Evolutionary conservation across 306 rosid species (phyloP), one percentile per base, ranked within the genome.

Genomic region (Prunus salicina): DNA sequence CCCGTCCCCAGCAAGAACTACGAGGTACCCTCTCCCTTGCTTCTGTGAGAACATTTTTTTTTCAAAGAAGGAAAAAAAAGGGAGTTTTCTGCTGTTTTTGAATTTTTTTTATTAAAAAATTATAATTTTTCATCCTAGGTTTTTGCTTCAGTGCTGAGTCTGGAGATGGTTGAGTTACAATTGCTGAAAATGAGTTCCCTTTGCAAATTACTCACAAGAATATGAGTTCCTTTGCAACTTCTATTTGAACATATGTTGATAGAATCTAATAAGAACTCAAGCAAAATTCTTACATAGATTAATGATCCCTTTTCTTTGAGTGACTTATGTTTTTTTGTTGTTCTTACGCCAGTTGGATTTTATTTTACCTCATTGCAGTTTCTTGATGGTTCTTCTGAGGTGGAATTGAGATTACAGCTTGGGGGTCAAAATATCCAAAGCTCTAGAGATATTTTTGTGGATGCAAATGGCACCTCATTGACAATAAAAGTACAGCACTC

Each of bases 371-470:
- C 60, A 22, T 47, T 24, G 92, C 96, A 95, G 97, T 95, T 95
- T 77, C 76, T 88, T 69, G 96, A 95, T 84, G 73, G 80, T 71
- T 78, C 92, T 86, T 87, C 96, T 34, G 97, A 95, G 85, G 87
- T 92, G 83, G 98, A 95, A 81, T 67, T 95, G 81, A 89, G 93
- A 76, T 82, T 90, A 47, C 76, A 88, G 7, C 77, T 92, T 16
- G 83, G 79, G 71, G 87, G 75, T 18, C 61, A 66, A 34, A 86
- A 83, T 73, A 47, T 90, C 66, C 80, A 43, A 63, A 92, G 78
- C 75, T 49, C 87, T 8, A 88, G 77, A 76, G 93, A 95, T 72
- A 67, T 92, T 71, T 84, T 51, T 16, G 90, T 95, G 70, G 92
- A 95, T 79, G 80, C 88, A 79, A 76, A 87, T 27, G 89, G 81